Conservation (phyloP, 2,329 filamentous ascomycete genomes). For the Cercospora citrullina region DNA sequence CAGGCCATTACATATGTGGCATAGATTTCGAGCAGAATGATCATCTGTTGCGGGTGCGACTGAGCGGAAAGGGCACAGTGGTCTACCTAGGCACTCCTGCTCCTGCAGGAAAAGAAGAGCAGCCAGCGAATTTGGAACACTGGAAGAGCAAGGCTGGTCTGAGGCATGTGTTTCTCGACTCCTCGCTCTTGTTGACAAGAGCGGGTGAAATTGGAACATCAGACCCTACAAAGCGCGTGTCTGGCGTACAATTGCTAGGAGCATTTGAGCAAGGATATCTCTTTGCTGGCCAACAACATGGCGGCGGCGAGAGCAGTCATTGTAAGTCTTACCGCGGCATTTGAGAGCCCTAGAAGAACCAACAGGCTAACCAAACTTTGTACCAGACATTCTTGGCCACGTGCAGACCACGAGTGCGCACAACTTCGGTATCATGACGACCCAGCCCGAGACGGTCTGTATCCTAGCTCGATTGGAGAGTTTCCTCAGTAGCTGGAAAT, state of each 20-base stretch:
- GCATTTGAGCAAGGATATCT: conserved; percentile 34
- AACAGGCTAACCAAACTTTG: conserved; percentile 9
- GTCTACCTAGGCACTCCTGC: conserved; percentile 39
- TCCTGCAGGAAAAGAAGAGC: neutral
- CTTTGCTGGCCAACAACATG: conserved; percentile 37
- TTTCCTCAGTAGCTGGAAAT: conserved; percentile 35
- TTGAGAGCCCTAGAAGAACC: neutral
- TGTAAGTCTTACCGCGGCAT: neutral
- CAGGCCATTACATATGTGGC: conserved; percentile 40
- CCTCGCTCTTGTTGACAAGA: conserved; percentile 26
- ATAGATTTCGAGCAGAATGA: conserved; percentile 39
- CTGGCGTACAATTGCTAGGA: conserved; percentile 36
- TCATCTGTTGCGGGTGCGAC: conserved; percentile 35
- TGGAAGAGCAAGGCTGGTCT: conserved; percentile 39
- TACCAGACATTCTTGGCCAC: conserved; percentile 32
- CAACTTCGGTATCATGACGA: conserved; percentile 22
- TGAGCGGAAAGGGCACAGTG: conserved; percentile 39
- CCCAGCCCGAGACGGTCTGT: conserved; percentile 29
- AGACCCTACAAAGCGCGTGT: conserved; percentile 24
- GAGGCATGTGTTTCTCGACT: conserved; percentile 37
- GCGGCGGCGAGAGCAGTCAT: conserved; percentile 32
- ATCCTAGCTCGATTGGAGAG: conserved; percentile 35
- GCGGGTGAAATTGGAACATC: conserved; percentile 9
- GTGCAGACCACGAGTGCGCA: conserved; percentile 26
- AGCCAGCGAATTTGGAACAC: conserved; percentile 31